A percentile compares a stretch with the other conserved stretches of the same genome.
Conservation (phyloP, 352 stramenopile genomes). For the Globisporangium emineosum region DNA sequence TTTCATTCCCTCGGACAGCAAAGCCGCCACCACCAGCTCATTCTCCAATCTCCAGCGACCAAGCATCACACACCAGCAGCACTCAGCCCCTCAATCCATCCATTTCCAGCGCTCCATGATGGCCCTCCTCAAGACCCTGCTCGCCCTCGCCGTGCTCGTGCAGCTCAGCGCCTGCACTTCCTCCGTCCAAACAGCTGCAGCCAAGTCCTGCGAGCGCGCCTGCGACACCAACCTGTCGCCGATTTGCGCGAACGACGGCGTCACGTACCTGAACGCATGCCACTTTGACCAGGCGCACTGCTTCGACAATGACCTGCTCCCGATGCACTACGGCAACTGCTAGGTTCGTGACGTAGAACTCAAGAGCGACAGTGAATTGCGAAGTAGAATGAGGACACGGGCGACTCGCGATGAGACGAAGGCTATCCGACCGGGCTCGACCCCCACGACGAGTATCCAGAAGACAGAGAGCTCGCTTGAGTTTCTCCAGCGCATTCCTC, state of each 20-base stretch:
- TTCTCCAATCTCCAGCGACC: background rate
- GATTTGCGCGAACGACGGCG: slow-evolving; percentile 5
- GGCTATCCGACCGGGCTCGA: background rate
- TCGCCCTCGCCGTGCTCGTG: background rate
- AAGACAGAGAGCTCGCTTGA: too few species aligned
- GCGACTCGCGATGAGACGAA: too few species aligned
- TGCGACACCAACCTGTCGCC: background rate
- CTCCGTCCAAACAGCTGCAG: background rate
- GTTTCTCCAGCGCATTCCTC: background rate
- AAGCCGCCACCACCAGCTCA: background rate
- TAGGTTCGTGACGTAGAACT: background rate
- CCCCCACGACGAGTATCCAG: background rate
- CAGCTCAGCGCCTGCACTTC: background rate
- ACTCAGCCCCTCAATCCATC: background rate
- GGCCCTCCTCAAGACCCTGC: background rate
- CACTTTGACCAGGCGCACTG: slow-evolving; percentile 6
- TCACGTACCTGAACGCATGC: slow-evolving; percentile 5
- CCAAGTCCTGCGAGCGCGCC: slow-evolving; percentile 3
- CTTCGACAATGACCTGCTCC: background rate
- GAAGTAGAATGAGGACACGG: background rate
- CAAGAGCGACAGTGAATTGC: background rate
- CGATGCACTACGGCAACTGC: slow-evolving; percentile 3
- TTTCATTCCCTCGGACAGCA: too few species aligned
- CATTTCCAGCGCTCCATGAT: background rate
- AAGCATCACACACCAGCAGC: background rate